phyloP scores from a whole-genome alignment of 2,329 filamentous ascomycete genomes.

The Niveomyces coronatus region DNA sequence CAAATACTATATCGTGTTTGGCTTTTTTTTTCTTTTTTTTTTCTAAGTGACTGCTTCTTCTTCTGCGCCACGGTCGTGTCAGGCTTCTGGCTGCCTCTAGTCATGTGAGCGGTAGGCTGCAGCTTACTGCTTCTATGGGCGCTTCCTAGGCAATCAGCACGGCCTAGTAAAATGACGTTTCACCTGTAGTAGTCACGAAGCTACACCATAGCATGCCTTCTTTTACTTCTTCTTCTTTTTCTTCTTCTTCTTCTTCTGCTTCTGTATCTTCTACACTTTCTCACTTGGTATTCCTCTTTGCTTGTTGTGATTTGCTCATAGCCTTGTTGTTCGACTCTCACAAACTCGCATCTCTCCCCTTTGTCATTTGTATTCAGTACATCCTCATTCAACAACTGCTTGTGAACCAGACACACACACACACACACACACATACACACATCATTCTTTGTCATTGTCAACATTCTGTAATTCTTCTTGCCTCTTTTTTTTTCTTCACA shows the following conservation, averaged over 20 bases:
- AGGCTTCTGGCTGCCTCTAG: neutral
- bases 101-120: neutral
- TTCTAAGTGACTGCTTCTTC: too few species aligned
- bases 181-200: too few species aligned
- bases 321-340: too few species aligned
- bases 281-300: conserved; percentile 1
- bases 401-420: conserved; percentile 4
- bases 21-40: too few species aligned
- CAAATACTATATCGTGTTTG: too few species aligned
- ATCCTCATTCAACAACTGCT: too few species aligned
- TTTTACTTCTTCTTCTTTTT: conserved; percentile 4
- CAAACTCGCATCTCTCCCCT: too few species aligned
- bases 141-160: neutral
- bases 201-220: too few species aligned
- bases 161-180: neutral
- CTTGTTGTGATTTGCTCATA: too few species aligned
- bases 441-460: neutral
- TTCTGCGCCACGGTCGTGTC: neutral
- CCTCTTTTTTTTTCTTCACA: neutral
- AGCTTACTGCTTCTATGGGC: neutral
- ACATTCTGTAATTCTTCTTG: neutral
- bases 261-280: conserved; percentile 1
- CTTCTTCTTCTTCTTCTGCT: conserved; percentile 4
- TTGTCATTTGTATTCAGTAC: too few species aligned
- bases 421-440: conserved; percentile 1